Conservation (phyloP, 2,329 filamentous ascomycete species). For the Lojkania enalia region DNA sequence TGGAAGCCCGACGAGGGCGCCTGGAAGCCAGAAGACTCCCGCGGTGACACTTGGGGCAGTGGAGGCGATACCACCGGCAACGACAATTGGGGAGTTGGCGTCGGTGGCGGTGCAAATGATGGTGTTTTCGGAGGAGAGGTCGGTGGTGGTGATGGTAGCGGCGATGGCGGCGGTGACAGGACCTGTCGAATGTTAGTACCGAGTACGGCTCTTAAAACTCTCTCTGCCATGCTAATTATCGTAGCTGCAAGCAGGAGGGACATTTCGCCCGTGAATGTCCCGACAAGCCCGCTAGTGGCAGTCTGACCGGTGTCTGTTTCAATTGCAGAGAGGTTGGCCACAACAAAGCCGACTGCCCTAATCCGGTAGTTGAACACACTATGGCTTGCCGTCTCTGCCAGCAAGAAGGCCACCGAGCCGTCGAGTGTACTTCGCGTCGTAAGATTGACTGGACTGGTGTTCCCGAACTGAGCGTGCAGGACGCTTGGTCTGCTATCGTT, state of each 20-base stretch:
- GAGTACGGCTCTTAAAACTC: not conserved
- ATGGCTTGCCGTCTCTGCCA: slow-evolving; percentile 65
- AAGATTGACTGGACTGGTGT: slow-evolving; percentile 43
- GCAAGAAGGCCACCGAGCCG: slow-evolving; percentile 51
- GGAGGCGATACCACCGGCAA: slow-evolving; percentile 17
- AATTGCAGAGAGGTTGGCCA: slow-evolving; percentile 65
- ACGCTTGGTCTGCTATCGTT: slow-evolving; percentile 56
- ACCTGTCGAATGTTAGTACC: slow-evolving; percentile 48
- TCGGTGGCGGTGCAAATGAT: slow-evolving; percentile 21
- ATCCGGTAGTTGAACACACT: slow-evolving; percentile 55
- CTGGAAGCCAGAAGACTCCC: slow-evolving; percentile 15
- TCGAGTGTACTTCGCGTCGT: slow-evolving; percentile 52
- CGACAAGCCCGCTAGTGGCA: slow-evolving; percentile 42
- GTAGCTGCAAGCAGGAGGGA: slow-evolving; percentile 47
- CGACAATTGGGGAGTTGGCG: slow-evolving; percentile 13
- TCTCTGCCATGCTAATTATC: slow-evolving; percentile 26
- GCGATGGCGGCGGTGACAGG: slow-evolving; percentile 32
- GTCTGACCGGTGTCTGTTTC: slow-evolving; percentile 56
- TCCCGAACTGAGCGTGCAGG: slow-evolving; percentile 51
- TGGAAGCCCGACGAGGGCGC: not conserved
- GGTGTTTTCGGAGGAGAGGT: slow-evolving; percentile 34
- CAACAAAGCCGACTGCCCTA: slow-evolving; percentile 65
- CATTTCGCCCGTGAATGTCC: slow-evolving; percentile 57
- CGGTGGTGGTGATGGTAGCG: slow-evolving; percentile 36
- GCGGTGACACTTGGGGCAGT: slow-evolving; percentile 9